phyloP scores from a whole-genome alignment of 169 alveolate genomes.

The Amoebophrya sp. region DNA sequence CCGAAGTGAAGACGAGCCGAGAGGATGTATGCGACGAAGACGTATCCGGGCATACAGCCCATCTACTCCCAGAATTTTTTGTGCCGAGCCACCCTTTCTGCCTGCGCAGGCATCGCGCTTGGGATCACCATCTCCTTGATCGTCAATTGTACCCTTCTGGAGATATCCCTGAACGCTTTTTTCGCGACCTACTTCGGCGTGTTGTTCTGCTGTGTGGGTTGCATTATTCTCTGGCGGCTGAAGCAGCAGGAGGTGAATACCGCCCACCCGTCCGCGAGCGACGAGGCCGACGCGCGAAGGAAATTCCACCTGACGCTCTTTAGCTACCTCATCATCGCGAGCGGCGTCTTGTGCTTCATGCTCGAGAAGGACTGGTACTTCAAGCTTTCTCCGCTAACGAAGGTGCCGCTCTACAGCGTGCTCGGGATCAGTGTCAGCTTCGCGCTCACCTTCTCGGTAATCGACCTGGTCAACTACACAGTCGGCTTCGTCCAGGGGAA shows the following conservation, averaged over 20 bases:
- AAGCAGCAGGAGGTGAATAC: background rate
- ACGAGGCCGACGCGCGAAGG: slow-evolving; percentile 45
- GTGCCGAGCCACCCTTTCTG: slow-evolving; percentile 41
- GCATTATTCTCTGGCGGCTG: slow-evolving; percentile 72
- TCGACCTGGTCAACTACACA: slow-evolving; percentile 78
- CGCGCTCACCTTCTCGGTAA: slow-evolving; percentile 82
- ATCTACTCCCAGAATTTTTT: slow-evolving; percentile 37
- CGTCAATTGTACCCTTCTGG: slow-evolving; percentile 84
- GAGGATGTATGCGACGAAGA: background rate
- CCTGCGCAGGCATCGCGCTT: slow-evolving; percentile 62
- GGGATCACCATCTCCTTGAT: slow-evolving; percentile 78
- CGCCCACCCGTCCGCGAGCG: background rate
- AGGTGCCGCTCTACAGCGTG: slow-evolving; percentile 79
- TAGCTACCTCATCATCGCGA: slow-evolving; percentile 60
- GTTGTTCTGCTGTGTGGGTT: slow-evolving; percentile 75
- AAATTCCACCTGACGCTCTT: slow-evolving; percentile 47
- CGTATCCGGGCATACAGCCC: background rate
- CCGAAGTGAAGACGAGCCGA: too few relatives aligned
- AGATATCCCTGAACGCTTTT: slow-evolving; percentile 77
- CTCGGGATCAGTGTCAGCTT: slow-evolving; percentile 85
- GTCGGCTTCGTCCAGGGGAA: slow-evolving; percentile 66
- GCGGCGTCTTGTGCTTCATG: slow-evolving; percentile 83
- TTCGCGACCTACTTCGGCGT: slow-evolving; percentile 83
- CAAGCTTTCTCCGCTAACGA: slow-evolving; percentile 61
- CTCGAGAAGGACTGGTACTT: slow-evolving; percentile 82